Percentiles rank a stretch among this genome's conserved stretches.
These are phyloP conservation scores for Sclerotinia spermophila DNA, from an alignment of 2,329 filamentous ascomycete genomes.

Conservation along the genomic window DNA sequence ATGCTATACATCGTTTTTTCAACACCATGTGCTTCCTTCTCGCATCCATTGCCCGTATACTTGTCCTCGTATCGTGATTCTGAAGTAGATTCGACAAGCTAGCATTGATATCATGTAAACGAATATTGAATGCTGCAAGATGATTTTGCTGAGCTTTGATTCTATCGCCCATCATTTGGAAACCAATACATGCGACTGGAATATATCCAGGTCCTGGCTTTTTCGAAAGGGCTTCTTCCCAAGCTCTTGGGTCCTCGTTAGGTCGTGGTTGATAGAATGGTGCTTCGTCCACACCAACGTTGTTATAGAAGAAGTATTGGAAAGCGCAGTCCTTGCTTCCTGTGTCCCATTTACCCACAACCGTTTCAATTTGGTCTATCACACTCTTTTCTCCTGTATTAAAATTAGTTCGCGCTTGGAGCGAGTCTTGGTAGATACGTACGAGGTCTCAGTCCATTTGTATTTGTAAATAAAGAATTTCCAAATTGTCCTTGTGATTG, in stretches of 20 bases:
- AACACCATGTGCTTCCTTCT: conserved; percentile 69
- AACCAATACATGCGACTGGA: conserved; percentile 72
- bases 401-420: conserved; percentile 24
- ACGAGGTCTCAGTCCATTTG: conserved; percentile 34
- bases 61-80: conserved; percentile 72
- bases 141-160: conserved; percentile 69
- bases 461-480: conserved; percentile 33
- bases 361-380: conserved; percentile 66
- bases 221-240: conserved; percentile 78
- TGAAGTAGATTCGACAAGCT: conserved; percentile 68
- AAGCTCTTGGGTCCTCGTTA: conserved; percentile 71
- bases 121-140: conserved; percentile 65
- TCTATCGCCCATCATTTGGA: conserved; percentile 66
- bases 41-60: conserved; percentile 69
- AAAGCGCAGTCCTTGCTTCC: conserved; percentile 66
- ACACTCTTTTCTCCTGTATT: conserved; percentile 64
- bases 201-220: conserved; percentile 75
- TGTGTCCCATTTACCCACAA: conserved; percentile 73
- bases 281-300: conserved; percentile 69
- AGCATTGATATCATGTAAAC: conserved; percentile 76
- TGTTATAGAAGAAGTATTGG: conserved; percentile 85
- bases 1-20: conserved; percentile 66
- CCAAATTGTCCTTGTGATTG: conserved; percentile 27
- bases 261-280: conserved; percentile 70
- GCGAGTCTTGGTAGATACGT: conserved; percentile 7